Evolutionary conservation across 106 monocot species (phyloP).

Genomic region (Ottelia alismoides): DNA sequence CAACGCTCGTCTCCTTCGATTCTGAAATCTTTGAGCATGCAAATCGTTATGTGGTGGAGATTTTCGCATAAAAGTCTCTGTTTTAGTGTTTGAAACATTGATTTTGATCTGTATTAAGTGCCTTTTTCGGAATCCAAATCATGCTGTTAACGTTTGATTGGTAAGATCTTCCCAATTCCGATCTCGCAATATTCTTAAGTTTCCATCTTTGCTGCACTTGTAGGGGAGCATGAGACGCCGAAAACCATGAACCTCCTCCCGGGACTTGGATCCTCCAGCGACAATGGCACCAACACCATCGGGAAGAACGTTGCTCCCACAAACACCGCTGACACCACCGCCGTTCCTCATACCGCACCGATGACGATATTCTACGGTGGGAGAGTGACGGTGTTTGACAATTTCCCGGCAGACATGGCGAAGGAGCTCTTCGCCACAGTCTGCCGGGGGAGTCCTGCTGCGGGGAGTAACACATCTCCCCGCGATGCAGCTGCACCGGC

Average conservation of each 20-base stretch:
- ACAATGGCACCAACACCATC: background rate
- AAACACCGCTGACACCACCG: background rate
- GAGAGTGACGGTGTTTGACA: constrained; percentile 68
- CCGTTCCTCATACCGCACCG: background rate
- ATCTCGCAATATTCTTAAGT: too few species aligned
- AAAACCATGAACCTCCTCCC: constrained; percentile 46
- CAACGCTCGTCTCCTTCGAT: too few species aligned
- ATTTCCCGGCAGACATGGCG: constrained; percentile 62
- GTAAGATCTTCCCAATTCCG: too few species aligned
- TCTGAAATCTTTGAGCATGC: too few species aligned
- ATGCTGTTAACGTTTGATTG: too few species aligned
- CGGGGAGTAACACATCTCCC: background rate
- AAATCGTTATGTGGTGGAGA: too few species aligned
- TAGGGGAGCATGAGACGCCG: constrained; percentile 18
- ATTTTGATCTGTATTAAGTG: too few species aligned
- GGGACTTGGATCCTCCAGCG: constrained; percentile 13
- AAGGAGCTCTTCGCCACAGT: constrained; percentile 28
- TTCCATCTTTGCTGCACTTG: background rate
- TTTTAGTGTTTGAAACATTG: too few species aligned
- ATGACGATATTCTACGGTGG: constrained; percentile 84
- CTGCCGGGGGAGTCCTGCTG: background rate
- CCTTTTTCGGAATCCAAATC: too few species aligned
- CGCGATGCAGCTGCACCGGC: background rate
- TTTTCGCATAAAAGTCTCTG: too few species aligned
- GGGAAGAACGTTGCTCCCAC: background rate